Conservation (phyloP, 2,329 filamentous ascomycete genomes). For the Nemania sp. region DNA sequence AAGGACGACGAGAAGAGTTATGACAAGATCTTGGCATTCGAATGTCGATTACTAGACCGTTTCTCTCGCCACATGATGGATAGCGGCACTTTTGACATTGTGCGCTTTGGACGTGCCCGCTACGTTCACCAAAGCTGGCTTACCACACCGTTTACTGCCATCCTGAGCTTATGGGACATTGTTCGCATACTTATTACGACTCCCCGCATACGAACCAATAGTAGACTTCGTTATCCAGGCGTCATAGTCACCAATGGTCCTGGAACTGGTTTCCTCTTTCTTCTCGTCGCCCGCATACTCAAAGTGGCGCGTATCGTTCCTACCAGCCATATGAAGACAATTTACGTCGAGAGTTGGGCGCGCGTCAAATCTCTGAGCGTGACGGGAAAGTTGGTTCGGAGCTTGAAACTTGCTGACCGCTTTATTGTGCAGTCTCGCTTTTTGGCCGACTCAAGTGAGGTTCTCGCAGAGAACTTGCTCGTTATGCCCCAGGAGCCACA, state of each 20-base stretch:
- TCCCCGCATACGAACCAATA: slow-evolving; percentile 33
- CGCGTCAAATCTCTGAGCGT: slow-evolving; percentile 80
- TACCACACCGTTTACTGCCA: slow-evolving; percentile 70
- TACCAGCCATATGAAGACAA: slow-evolving; percentile 64
- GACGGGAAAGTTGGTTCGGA: slow-evolving; percentile 72
- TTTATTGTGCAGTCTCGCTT: slow-evolving; percentile 25
- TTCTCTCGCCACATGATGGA: slow-evolving; percentile 29
- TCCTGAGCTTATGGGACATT: slow-evolving; percentile 67
- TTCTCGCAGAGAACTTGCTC: slow-evolving; percentile 23
- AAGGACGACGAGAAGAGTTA: slow-evolving; percentile 75
- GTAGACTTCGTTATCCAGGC: slow-evolving; percentile 62
- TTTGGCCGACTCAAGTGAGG: slow-evolving; percentile 1
- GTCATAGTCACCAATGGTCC: slow-evolving; percentile 87
- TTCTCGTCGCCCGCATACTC: slow-evolving; percentile 52
- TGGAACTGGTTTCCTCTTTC: slow-evolving; percentile 80
- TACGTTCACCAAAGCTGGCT: slow-evolving; percentile 78
- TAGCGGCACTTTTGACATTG: slow-evolving; percentile 62
- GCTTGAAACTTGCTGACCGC: slow-evolving; percentile 24
- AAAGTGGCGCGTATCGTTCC: slow-evolving; percentile 52
- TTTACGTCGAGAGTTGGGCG: slow-evolving; percentile 94
- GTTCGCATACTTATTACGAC: slow-evolving; percentile 54
- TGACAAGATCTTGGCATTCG: slow-evolving; percentile 64
- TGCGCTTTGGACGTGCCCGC: slow-evolving; percentile 74
- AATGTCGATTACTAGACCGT: slow-evolving; percentile 38
- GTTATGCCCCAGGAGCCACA: slow-evolving; percentile 19